phyloP scores from a whole-genome alignment of 305 asterid genomes.

The Fraxinus floribunda region DNA sequence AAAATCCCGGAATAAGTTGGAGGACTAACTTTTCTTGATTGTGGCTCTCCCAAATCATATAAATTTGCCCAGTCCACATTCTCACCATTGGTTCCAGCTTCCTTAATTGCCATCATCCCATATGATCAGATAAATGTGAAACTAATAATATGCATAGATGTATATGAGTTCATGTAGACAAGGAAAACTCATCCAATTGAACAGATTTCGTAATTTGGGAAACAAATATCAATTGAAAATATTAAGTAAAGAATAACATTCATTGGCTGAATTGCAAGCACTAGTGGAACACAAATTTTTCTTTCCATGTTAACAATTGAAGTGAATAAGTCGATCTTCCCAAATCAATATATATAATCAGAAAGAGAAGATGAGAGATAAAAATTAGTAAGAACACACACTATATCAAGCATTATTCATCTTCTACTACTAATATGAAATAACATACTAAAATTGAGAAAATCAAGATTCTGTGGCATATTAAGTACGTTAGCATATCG shows the following conservation, averaged over 20 bases:
- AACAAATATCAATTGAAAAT: not conserved
- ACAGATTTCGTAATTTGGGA: not conserved
- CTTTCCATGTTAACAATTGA: not conserved
- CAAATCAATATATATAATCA: not conserved
- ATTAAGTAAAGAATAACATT: not conserved
- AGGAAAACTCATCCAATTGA: not conserved
- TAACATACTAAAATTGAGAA: not conserved
- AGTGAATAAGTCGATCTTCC: not conserved
- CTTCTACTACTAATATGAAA: not conserved
- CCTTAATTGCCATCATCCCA: slow-evolving; percentile 44
- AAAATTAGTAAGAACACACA: not conserved
- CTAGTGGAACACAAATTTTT: not conserved
- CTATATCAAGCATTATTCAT: not conserved
- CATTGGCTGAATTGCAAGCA: not conserved
- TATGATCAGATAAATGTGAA: slow-evolving; percentile 12
- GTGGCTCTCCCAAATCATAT: slow-evolving; percentile 72
- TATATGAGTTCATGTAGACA: not conserved
- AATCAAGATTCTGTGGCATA: not conserved
- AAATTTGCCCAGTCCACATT: slow-evolving; percentile 76
- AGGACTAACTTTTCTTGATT: slow-evolving; percentile 49
- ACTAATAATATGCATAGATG: not conserved
- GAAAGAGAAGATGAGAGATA: not conserved
- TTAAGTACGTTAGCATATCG: not conserved
- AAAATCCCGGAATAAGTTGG: slow-evolving; percentile 45
- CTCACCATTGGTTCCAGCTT: slow-evolving; percentile 66